A percentile compares a stretch with the other conserved stretches of the same genome.
Evolutionary conservation across 768 basidiomycete species (phyloP).

Genomic region (Mycena filopes): DNA sequence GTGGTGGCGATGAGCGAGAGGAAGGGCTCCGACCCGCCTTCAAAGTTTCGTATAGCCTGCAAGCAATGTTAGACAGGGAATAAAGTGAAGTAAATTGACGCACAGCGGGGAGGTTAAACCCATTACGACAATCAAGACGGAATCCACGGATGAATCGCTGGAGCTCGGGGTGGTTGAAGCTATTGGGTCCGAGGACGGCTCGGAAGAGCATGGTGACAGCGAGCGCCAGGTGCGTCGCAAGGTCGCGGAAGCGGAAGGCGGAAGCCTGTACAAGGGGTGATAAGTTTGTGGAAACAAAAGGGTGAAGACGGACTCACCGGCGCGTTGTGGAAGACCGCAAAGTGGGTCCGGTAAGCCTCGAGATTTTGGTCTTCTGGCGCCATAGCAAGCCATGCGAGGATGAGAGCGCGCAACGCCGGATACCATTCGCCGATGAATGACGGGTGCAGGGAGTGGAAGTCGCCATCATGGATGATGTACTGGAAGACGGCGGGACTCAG

Average conservation of each 20-base stretch:
- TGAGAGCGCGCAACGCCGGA: background rate
- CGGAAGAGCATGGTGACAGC: background rate
- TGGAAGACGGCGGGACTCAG: conserved; percentile 6
- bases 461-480: background rate
- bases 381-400: background rate
- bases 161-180: background rate
- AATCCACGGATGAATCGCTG: background rate
- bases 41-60: background rate
- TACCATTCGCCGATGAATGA: conserved; percentile 7
- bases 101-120: background rate
- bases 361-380: background rate
- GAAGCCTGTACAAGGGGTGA: background rate
- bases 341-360: background rate
- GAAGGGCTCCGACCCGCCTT: conserved; percentile 3
- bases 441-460: background rate
- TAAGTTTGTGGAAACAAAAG: background rate
- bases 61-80: no score
- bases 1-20: background rate
- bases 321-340: background rate
- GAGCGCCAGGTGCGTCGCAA: background rate
- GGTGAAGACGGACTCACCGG: background rate
- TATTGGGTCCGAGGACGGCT: background rate
- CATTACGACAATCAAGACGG: background rate
- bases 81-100: background rate
- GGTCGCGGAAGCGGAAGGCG: background rate